phyloP scores from a whole-genome alignment of 169 alveolate species.

The Babesia sp. region DNA sequence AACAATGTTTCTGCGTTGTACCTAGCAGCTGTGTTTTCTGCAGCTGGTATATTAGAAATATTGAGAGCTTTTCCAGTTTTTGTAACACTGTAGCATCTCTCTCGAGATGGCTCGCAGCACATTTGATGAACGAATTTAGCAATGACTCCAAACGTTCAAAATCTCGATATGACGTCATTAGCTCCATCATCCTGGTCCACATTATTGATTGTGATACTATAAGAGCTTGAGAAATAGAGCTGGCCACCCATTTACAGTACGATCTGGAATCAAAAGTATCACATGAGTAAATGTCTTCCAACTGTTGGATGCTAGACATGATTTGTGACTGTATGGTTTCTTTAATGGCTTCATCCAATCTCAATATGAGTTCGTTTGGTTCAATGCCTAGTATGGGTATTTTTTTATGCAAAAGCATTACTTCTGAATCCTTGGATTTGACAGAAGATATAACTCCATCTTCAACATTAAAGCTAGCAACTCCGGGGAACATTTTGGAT shows the following conservation, averaged over 20 bases:
- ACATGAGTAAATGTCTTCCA: constrained; percentile 67
- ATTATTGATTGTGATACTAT: constrained; percentile 81
- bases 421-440: constrained; percentile 88
- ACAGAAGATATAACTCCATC: constrained; percentile 84
- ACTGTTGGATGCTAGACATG: constrained; percentile 80
- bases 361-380: constrained; percentile 82
- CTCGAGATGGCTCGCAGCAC: neutral
- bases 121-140: neutral
- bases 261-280: constrained; percentile 33
- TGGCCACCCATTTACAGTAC: constrained; percentile 67
- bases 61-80: constrained; percentile 70
- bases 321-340: constrained; percentile 80
- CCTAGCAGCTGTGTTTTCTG: constrained; percentile 73
- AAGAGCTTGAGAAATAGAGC: constrained; percentile 86
- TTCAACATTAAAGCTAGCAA: constrained; percentile 83
- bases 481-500: constrained; percentile 97
- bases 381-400: constrained; percentile 71
- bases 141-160: neutral
- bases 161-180: constrained; percentile 41
- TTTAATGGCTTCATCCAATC: constrained; percentile 81
- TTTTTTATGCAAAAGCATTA: constrained; percentile 73
- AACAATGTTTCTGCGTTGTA: constrained; percentile 73
- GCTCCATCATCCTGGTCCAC: constrained; percentile 87
- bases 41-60: constrained; percentile 95
- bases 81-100: too few species aligned